Conservation (phyloP, 805 yeast genomes). For the Blastobotrys parvus region DNA sequence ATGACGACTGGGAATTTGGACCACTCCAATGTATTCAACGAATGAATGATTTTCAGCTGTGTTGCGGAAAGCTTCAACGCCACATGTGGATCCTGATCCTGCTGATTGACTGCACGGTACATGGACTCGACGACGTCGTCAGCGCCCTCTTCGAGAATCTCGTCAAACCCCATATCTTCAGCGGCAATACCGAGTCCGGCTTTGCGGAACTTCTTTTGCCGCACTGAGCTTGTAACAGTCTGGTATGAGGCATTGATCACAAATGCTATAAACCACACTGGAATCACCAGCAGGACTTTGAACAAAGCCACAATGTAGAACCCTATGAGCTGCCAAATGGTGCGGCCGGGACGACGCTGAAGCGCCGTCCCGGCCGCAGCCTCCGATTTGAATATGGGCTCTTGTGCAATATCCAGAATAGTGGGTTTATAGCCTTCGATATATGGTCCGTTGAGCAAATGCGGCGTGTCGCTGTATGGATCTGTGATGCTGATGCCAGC, state of each 20-base stretch:
- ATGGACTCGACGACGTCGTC: slow-evolving; percentile 50
- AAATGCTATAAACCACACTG: slow-evolving; percentile 56
- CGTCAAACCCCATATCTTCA: slow-evolving; percentile 22
- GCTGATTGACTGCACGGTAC: slow-evolving; percentile 14
- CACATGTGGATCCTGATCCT: slow-evolving; percentile 2
- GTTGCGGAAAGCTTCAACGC: slow-evolving; percentile 2
- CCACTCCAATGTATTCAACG: slow-evolving; percentile 59
- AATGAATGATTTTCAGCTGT: slow-evolving; percentile 46
- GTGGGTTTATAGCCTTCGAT: slow-evolving; percentile 46
- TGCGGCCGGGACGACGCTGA: not conserved
- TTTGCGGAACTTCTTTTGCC: slow-evolving; percentile 19
- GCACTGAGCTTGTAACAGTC: slow-evolving; percentile 32
- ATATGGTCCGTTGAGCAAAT: slow-evolving; percentile 23
- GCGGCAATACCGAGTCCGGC: not conserved
- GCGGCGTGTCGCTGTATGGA: slow-evolving; percentile 12
- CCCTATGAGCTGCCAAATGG: not conserved
- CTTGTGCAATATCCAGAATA: slow-evolving; percentile 8
- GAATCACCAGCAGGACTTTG: slow-evolving; percentile 45
- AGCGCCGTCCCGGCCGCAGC: not conserved
- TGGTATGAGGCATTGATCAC: slow-evolving; percentile 38
- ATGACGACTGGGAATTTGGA: slow-evolving; percentile 63
- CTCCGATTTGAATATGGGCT: not conserved
- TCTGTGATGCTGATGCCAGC: slow-evolving; percentile 48
- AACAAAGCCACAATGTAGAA: slow-evolving; percentile 41
- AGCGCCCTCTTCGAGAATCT: slow-evolving; percentile 48